These are phyloP conservation scores for Fusarium goolgardi DNA, from an alignment of 2,329 filamentous ascomycete genomes.

Conservation along the genomic window DNA sequence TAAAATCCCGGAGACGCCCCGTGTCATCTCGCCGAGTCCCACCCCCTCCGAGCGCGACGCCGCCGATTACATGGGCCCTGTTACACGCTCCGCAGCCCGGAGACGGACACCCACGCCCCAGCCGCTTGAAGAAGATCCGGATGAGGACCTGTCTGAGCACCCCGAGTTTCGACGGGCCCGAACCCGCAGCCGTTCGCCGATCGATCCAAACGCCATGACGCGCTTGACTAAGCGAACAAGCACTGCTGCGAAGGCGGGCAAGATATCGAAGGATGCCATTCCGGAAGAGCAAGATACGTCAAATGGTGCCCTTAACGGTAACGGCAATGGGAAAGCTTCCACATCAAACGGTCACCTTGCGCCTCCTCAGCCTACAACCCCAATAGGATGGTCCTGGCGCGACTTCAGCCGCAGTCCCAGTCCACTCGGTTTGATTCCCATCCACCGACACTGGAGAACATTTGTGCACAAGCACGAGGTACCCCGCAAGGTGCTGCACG, in stretches of 20 bases:
- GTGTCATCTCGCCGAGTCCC: constrained; percentile 90
- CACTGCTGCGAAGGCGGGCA: constrained; percentile 48
- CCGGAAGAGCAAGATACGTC: constrained; percentile 43
- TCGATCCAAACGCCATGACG: constrained; percentile 62
- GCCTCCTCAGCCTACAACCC: constrained; percentile 70
- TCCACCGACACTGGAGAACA: constrained; percentile 89
- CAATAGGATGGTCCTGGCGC: constrained; percentile 78
- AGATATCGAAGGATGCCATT: constrained; percentile 39
- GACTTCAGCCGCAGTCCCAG: constrained; percentile 92
- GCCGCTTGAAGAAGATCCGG: constrained; percentile 69
- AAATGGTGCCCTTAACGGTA: constrained; percentile 50
- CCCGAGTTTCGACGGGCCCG: constrained; percentile 71
- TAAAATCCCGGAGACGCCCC: constrained; percentile 79
- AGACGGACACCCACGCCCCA: constrained; percentile 68
- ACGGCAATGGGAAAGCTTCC: constrained; percentile 51
- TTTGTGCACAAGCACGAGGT: constrained; percentile 98
- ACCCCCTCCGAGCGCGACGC: constrained; percentile 58
- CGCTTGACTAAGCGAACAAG: constrained; percentile 64
- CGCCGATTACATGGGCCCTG: constrained; percentile 72
- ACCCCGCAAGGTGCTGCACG: constrained; percentile 90
- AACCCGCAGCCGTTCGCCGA: constrained; percentile 77
- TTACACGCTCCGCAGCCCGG: constrained; percentile 77
- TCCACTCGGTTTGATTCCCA: constrained; percentile 92
- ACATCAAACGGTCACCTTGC: constrained; percentile 74
- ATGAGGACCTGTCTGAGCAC: constrained; percentile 60